Percentiles rank a stretch among this genome's conserved stretches.
phyloP scores from a whole-genome alignment of 306 rosid species.

The Quillaja saponaria region DNA sequence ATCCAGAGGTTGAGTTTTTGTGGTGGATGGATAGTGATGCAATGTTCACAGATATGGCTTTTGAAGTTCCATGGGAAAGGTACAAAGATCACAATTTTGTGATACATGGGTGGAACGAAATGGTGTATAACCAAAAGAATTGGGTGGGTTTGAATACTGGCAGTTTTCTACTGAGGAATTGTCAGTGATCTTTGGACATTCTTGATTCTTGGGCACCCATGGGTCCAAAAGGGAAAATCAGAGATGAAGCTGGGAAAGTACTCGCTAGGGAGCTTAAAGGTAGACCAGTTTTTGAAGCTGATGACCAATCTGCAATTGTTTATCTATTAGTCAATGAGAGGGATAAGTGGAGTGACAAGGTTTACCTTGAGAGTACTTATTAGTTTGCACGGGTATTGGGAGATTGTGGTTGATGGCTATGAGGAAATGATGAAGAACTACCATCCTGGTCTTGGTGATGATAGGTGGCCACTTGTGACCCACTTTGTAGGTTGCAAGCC shows the following conservation, averaged over 20 bases:
- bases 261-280: slow-evolving; percentile 68
- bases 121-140: slow-evolving; percentile 78
- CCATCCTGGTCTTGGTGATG: slow-evolving; percentile 79
- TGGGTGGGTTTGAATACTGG: slow-evolving; percentile 94
- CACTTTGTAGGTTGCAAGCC: slow-evolving; percentile 93
- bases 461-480: slow-evolving; percentile 86
- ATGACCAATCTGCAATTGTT: slow-evolving; percentile 86
- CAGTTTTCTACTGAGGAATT: slow-evolving; percentile 65
- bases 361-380: slow-evolving; percentile 63
- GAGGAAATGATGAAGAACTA: slow-evolving; percentile 75
- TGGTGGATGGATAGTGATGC: slow-evolving; percentile 99
- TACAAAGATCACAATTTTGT: slow-evolving; percentile 77
- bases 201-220: slow-evolving; percentile 94
- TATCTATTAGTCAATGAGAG: slow-evolving; percentile 54
- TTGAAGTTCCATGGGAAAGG: slow-evolving; percentile 89
- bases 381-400: slow-evolving; percentile 82
- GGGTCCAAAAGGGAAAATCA: slow-evolving; percentile 89
- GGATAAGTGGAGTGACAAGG: slow-evolving; percentile 68
- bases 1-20: slow-evolving; percentile 80
- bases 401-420: slow-evolving; percentile 71
- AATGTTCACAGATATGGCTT: slow-evolving; percentile 94
- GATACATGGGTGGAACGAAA: slow-evolving; percentile 87
- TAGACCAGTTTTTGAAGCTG: slow-evolving; percentile 82
- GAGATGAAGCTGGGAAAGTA: slow-evolving; percentile 87
- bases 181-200: slow-evolving; percentile 84